Base-by-base conservation (phyloP, 1,139 yeast genomes). In the Waltiozyma sp. region DNA sequence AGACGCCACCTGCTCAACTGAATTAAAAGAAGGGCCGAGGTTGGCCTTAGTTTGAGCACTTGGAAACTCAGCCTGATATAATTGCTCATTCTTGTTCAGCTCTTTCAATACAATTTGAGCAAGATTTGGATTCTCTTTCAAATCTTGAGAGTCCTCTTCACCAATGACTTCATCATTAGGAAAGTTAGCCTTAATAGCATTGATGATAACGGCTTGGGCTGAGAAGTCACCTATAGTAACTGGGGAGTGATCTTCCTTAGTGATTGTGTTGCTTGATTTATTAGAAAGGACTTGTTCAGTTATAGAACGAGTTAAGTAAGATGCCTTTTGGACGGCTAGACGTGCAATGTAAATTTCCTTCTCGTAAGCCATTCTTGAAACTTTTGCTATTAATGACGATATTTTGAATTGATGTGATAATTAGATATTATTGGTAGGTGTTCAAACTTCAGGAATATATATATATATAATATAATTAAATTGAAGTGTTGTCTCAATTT, bases 161-260 rank as follows among this genome's bases (percentile, higher is more conserved):
- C 97, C 99, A 3, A 93, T 95, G 47, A 91, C 77, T 48, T 79
- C 80, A 60, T 91, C 98, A 5, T 59, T 51, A 2, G 96, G 96
- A 66, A 91, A 91, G 51, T 80, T 83, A 45, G 75, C 63, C 54
- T 76, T 73, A 49, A 91, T 74, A 3, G 96, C 93, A 48, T 85
- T 76, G 63, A 87, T 89, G 46, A 91, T 80, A 41, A 91, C 76
- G 0, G 96, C 96, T 59, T 91, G 99, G 0, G 96, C 91, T 5
- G 95, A 96, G 60, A 83, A 91, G 60, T 91, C 99, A 19, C 97
- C 98, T 41, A 91, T 74, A 1, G 99, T 91, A 14, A 91, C 99
- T 1, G 99, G 99, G 2, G 96, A 86, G 51, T 80, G 77, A 60
- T 91, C 99, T 36, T 75, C 74, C 58, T 91, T 91, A 49, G 88